Percentiles rank a stretch among this genome's conserved stretches.
Evolutionary conservation across 768 basidiomycete species (phyloP).

Genomic region (Rhodotorula taiwanensis): DNA sequence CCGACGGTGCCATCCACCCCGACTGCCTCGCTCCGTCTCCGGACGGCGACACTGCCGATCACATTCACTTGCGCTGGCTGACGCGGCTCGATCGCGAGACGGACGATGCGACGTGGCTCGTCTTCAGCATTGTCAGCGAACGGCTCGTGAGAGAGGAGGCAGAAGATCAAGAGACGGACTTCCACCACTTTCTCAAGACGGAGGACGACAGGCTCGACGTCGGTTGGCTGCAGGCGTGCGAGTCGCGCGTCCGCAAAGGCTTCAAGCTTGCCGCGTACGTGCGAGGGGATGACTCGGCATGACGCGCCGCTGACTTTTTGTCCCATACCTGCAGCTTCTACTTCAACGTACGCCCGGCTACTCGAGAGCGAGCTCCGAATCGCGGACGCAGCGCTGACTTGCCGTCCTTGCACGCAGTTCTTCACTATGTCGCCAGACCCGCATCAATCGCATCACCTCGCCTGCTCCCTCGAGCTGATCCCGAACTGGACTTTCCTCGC

Average conservation of each 20-base stretch:
- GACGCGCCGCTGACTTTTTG: no score
- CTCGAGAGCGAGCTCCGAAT: no score
- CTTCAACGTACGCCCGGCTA: not conserved
- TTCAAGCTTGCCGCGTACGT: conserved; percentile 14
- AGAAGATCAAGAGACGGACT: no score
- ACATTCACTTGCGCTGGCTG: not conserved
- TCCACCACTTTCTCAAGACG: not conserved
- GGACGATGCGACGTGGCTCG: conserved; percentile 5
- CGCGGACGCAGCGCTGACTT: not conserved
- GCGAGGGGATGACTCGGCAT: no score
- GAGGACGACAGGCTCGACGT: not conserved
- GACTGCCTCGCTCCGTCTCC: not conserved
- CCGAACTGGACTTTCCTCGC: conserved; percentile 16
- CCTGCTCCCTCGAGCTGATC: conserved; percentile 8
- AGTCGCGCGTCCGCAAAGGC: conserved; percentile 7
- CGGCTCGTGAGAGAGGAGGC: conserved; percentile 4
- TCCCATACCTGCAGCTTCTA: no score
- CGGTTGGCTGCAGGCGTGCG: conserved; percentile 2
- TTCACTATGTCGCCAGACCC: conserved; percentile 13
- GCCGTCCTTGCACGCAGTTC: not conserved
- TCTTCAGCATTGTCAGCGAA: not conserved
- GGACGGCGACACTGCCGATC: conserved; percentile 6
- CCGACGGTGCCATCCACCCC: not conserved
- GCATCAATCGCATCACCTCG: conserved; percentile 19
- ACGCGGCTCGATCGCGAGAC: conserved; percentile 9